Evolutionary conservation across 805 yeast genomes (phyloP).

Genomic region (Candida anglica): DNA sequence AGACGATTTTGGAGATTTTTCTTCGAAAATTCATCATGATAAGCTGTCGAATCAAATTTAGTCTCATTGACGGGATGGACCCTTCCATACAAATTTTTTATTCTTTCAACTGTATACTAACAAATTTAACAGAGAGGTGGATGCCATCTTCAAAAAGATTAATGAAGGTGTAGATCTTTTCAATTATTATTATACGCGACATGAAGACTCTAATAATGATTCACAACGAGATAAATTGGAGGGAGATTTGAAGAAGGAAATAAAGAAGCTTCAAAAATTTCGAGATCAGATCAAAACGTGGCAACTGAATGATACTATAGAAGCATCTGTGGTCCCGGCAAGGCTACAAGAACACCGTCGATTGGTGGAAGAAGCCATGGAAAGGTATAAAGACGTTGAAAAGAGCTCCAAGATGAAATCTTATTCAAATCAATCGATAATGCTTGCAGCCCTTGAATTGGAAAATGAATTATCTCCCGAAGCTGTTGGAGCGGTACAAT

Average conservation of each 20-base stretch:
- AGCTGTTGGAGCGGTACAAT: constrained; percentile 29
- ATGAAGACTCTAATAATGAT: constrained; percentile 35
- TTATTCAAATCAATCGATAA: constrained; percentile 41
- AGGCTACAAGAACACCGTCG: constrained; percentile 34
- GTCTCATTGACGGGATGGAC: too few relatives aligned
- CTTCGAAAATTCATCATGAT: too few relatives aligned
- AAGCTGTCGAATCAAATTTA: too few relatives aligned
- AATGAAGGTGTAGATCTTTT: constrained; percentile 43
- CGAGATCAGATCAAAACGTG: constrained; percentile 44
- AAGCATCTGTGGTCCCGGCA: constrained; percentile 20
- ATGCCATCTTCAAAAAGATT: constrained; percentile 40
- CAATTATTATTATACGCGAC: constrained; percentile 41
- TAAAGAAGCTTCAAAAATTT: constrained; percentile 41
- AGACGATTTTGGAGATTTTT: too few relatives aligned
- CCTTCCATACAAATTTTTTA: too few relatives aligned
- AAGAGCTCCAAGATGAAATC: constrained; percentile 40
- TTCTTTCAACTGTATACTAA: constrained; percentile 2
- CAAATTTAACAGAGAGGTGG: constrained; percentile 28
- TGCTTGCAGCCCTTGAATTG: constrained; percentile 37
- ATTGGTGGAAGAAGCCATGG: constrained; percentile 44
- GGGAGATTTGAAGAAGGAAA: constrained; percentile 41
- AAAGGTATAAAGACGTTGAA: constrained; percentile 41
- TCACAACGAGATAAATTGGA: constrained; percentile 43
- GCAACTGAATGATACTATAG: constrained; percentile 34
- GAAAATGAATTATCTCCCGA: constrained; percentile 27